These are phyloP conservation scores for Colletotrichum australisinense DNA, from an alignment of 2,329 filamentous ascomycete genomes.

Conservation along the genomic window DNA sequence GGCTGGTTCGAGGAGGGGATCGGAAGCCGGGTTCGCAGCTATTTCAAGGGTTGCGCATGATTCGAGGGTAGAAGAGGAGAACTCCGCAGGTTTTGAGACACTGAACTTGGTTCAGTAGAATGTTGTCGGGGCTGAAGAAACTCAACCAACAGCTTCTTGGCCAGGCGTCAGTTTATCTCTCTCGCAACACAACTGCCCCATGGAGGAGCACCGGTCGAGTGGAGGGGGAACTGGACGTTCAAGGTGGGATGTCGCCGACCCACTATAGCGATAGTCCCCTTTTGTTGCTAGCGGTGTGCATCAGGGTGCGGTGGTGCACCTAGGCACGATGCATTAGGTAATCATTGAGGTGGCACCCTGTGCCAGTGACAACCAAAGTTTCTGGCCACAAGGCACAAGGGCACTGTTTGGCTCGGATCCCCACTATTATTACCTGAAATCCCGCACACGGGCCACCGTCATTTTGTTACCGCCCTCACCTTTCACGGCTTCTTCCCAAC, in stretches of 20 bases:
- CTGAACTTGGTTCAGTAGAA: not conserved
- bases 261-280: constrained; percentile 8
- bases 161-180: constrained; percentile 31
- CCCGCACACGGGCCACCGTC: constrained; percentile 30
- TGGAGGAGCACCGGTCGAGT: constrained; percentile 1
- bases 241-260: constrained; percentile 8
- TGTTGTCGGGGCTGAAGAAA: not conserved
- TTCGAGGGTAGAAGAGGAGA: not conserved
- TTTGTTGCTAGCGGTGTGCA: constrained; percentile 4
- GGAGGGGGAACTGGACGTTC: not conserved
- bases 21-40: not conserved
- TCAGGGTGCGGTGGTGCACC: not conserved
- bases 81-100: not conserved
- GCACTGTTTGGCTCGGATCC: constrained; percentile 6
- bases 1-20: not conserved
- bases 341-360: too few relatives aligned
- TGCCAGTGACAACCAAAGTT: not conserved
- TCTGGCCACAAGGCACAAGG: constrained; percentile 7
- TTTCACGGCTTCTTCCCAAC: constrained; percentile 24
- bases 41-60: constrained; percentile 21
- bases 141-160: constrained; percentile 7
- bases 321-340: too few relatives aligned
- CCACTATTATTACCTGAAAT: constrained; percentile 25
- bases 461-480: constrained; percentile 14
- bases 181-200: constrained; percentile 17